A percentile compares a stretch with the other conserved stretches of the same genome.
Conservation (phyloP, 106 monocot species). For the Acanthochlamys bracteata region DNA sequence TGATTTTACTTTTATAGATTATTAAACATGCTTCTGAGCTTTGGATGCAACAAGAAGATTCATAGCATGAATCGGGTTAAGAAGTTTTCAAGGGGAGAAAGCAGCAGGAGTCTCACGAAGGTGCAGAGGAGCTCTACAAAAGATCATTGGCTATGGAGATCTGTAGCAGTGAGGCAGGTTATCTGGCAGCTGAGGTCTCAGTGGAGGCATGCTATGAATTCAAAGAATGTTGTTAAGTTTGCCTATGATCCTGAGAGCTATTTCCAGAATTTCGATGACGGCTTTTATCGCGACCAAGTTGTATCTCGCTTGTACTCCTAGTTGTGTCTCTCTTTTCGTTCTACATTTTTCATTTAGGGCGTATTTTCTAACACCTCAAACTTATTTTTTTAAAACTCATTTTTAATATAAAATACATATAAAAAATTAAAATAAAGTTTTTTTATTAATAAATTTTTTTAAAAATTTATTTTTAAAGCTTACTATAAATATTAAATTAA, state of each 20-base stretch:
- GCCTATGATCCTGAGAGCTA: slow-evolving; percentile 32
- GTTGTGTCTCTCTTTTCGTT: background rate
- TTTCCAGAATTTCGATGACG: slow-evolving; percentile 36
- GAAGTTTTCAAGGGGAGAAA: background rate
- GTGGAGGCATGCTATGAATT: slow-evolving; percentile 14
- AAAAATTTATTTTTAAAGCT: no score
- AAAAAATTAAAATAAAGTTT: no score
- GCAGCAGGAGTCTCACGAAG: background rate
- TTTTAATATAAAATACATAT: no score
- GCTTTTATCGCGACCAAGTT: slow-evolving; percentile 9
- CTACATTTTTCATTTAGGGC: no score
- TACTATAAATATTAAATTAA: no score
- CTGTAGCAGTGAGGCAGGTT: slow-evolving; percentile 11
- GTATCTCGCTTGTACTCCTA: background rate
- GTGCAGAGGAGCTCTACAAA: background rate
- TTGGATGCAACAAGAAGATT: slow-evolving; percentile 14
- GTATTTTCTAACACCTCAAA: no score
- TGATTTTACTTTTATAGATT: background rate
- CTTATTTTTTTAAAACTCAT: no score
- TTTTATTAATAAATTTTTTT: no score
- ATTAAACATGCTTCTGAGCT: background rate
- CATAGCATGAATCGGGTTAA: slow-evolving; percentile 10
- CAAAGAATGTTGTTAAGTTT: slow-evolving; percentile 1
- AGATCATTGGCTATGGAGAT: background rate
- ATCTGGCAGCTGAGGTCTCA: slow-evolving; percentile 19